Evolutionary conservation across 306 rosid species (phyloP).

Genomic region (Quercus suber): DNA sequence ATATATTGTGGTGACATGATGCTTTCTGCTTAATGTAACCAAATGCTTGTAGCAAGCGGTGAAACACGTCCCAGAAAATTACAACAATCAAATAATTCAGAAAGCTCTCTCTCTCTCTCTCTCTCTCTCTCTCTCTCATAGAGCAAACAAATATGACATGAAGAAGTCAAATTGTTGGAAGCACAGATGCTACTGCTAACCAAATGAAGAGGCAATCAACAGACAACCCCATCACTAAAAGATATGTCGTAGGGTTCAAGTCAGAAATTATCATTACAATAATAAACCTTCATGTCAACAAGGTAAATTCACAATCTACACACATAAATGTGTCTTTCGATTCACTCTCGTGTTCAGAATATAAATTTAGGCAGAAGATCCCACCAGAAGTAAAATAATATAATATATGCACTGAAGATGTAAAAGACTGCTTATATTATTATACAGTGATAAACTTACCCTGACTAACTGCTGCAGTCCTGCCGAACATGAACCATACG

Average conservation of each 20-base stretch:
- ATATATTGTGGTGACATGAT: not conserved
- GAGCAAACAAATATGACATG: not conserved
- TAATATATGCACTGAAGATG: not conserved
- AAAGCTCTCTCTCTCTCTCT: not conserved
- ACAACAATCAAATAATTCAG: not conserved
- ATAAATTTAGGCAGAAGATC: not conserved
- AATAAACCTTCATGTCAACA: not conserved
- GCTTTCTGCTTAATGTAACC: not conserved
- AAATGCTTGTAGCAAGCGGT: not conserved
- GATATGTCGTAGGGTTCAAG: not conserved
- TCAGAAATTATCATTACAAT: not conserved
- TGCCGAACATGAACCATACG: conserved; percentile 61
- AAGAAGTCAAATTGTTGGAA: not conserved
- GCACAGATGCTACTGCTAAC: not conserved
- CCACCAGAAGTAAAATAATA: not conserved
- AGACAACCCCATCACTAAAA: not conserved
- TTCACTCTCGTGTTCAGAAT: not conserved
- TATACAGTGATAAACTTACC: conserved; percentile 34
- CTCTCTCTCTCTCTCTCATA: not conserved
- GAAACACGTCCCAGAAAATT: not conserved
- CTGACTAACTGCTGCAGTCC: conserved; percentile 75
- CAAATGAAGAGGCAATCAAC: not conserved
- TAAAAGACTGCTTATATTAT: not conserved
- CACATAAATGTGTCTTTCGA: not conserved
- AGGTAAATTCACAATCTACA: not conserved